phyloP scores from a whole-genome alignment of 176 grass and related monocot species.

The Eragrostis nindensis region DNA sequence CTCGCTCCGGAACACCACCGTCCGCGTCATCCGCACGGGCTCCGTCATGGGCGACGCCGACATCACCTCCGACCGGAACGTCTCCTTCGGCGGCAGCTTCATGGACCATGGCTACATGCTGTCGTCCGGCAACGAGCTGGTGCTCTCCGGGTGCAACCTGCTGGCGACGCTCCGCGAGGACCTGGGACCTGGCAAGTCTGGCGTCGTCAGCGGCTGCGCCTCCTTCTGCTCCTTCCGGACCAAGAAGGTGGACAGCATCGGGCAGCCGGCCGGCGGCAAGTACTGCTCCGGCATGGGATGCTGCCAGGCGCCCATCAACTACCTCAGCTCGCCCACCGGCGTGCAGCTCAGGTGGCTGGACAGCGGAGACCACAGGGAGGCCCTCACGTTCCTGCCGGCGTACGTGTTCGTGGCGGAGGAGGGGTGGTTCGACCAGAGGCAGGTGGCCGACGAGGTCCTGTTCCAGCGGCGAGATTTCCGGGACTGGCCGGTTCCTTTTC shows the following conservation, averaged over 20 bases:
- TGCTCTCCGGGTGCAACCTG: slow-evolving; percentile 29
- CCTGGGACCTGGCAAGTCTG: no score
- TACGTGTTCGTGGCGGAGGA: slow-evolving; percentile 27
- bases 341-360: slow-evolving; percentile 10
- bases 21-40: not conserved
- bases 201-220: not conserved
- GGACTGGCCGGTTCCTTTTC: not conserved
- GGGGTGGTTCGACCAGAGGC: slow-evolving; percentile 22
- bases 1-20: not conserved
- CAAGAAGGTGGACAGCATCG: not conserved
- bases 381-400: not conserved
- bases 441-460: not conserved
- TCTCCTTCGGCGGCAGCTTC: slow-evolving; percentile 14
- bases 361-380: slow-evolving; percentile 3
- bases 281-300: not conserved
- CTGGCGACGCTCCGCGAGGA: not conserved
- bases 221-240: not conserved
- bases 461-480: not conserved
- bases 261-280: not conserved
- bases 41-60: slow-evolving; percentile 20
- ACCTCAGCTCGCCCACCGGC: not conserved
- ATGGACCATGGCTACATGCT: slow-evolving; percentile 5
- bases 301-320: slow-evolving; percentile 34
- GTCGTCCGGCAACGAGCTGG: slow-evolving; percentile 15
- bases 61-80: slow-evolving; percentile 8